These are phyloP conservation scores for Aspergillaceae sp. DNA, from an alignment of 2,329 filamentous ascomycete genomes.

Conservation along the genomic window DNA sequence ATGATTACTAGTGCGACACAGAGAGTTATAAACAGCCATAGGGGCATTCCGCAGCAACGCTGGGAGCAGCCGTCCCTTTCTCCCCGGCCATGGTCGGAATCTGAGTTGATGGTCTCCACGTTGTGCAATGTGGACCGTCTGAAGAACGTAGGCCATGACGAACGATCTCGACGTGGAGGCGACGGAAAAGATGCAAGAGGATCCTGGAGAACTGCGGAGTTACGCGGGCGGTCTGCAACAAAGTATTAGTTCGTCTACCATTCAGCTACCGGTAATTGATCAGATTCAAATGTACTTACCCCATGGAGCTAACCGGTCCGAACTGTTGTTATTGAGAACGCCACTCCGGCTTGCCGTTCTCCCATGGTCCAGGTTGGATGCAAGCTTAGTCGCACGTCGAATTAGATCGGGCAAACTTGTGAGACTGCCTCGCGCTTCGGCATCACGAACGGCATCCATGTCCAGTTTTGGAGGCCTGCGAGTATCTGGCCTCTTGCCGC, in stretches of 20 bases:
- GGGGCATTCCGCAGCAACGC: constrained; percentile 73
- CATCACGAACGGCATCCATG: constrained; percentile 70
- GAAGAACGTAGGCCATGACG: constrained; percentile 33
- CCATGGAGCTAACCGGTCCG: constrained; percentile 9
- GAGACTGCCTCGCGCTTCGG: constrained; percentile 76
- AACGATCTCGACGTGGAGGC: constrained; percentile 43
- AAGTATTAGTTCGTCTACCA: not conserved
- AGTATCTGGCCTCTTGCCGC: constrained; percentile 29
- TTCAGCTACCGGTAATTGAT: not conserved
- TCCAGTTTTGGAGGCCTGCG: constrained; percentile 63
- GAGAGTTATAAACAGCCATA: constrained; percentile 65
- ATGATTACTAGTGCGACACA: constrained; percentile 60
- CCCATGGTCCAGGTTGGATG: constrained; percentile 79
- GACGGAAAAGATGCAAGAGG: constrained; percentile 59
- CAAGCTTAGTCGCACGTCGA: constrained; percentile 73
- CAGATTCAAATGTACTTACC: not conserved
- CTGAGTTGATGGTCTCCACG: constrained; percentile 17
- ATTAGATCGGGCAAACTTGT: constrained; percentile 92
- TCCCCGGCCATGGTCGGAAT: constrained; percentile 7
- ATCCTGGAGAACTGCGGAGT: constrained; percentile 51
- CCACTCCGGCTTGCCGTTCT: constrained; percentile 54
- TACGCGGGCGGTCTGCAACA: constrained; percentile 21
- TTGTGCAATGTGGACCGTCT: constrained; percentile 27
- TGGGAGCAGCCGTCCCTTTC: constrained; percentile 34
- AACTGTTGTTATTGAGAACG: constrained; percentile 30